Evolutionary conservation across 2,329 filamentous ascomycete species (phyloP).

Genomic region (Penicillium rolfsii): DNA sequence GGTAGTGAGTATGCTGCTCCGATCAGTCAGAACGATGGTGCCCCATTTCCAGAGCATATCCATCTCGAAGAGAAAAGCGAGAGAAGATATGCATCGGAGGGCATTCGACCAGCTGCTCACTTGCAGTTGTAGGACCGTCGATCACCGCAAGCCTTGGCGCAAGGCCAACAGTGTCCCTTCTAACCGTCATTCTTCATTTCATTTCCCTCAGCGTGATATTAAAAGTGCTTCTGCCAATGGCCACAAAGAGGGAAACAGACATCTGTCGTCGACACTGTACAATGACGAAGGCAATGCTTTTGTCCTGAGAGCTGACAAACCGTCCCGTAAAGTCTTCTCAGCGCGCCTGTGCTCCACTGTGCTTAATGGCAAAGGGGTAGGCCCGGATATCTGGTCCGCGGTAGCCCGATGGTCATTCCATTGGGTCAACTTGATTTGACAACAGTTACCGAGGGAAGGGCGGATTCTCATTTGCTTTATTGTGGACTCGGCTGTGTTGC

Average conservation of each 20-base stretch:
- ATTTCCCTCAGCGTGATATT: not conserved
- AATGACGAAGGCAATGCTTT: too few species aligned
- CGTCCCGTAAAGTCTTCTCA: not conserved
- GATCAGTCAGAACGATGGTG: not conserved
- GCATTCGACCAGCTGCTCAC: not conserved
- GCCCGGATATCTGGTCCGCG: slow-evolving; percentile 29
- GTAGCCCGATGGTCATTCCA: slow-evolving; percentile 16
- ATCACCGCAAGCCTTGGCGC: not conserved
- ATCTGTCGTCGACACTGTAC: too few species aligned
- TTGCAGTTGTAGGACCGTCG: not conserved
- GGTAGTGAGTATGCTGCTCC: not conserved
- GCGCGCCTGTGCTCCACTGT: slow-evolving; percentile 15
- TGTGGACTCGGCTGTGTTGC: not conserved
- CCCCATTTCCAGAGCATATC: not conserved
- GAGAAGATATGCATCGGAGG: not conserved
- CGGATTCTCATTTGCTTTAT: not conserved
- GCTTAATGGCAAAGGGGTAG: slow-evolving; percentile 8
- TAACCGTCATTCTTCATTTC: not conserved
- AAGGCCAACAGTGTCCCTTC: not conserved
- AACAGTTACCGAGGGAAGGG: not conserved
- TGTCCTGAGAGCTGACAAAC: not conserved
- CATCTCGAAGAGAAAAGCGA: not conserved
- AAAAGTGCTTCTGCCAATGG: not conserved
- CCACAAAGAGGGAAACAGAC: too few species aligned
- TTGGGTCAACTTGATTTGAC: not conserved